These are phyloP conservation scores for Magnaporthiopsis incrustans DNA, from an alignment of 2,329 filamentous ascomycete genomes.

Conservation along the genomic window DNA sequence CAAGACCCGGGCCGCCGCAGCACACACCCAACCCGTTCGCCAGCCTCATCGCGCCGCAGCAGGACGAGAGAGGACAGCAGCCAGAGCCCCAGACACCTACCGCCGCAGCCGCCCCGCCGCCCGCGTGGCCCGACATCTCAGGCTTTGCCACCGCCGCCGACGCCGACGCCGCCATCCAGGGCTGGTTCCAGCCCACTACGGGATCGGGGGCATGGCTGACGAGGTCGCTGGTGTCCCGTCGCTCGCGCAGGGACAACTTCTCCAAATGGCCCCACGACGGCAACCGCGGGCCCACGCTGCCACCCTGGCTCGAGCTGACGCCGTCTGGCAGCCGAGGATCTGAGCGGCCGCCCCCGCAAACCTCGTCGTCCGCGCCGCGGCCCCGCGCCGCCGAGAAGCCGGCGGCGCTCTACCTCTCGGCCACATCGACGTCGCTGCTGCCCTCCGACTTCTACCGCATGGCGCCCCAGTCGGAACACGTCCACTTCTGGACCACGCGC, in stretches of 20 bases:
- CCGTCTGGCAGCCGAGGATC: too few species aligned
- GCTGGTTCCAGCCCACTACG: too few species aligned
- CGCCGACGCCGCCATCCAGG: too few species aligned
- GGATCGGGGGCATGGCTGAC: background rate
- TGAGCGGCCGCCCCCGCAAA: background rate
- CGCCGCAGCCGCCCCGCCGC: too few species aligned
- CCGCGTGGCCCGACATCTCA: background rate
- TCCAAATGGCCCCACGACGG: background rate
- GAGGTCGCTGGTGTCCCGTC: background rate
- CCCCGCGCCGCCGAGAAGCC: slow-evolving; percentile 8
- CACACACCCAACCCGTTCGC: background rate
- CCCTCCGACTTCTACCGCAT: slow-evolving; percentile 66
- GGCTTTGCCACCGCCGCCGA: background rate
- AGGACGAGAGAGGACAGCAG: background rate
- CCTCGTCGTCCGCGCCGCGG: background rate
- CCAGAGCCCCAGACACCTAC: background rate
- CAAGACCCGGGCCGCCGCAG: background rate
- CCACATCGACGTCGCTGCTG: slow-evolving; percentile 49
- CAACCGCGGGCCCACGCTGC: too few species aligned
- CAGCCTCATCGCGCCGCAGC: background rate
- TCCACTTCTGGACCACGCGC: slow-evolving; percentile 56
- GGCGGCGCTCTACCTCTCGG: slow-evolving; percentile 44
- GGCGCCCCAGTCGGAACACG: slow-evolving; percentile 43
- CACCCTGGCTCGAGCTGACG: background rate
- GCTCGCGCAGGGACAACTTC: background rate